These are phyloP conservation scores for Phyllosticta paracitricarpa DNA, from an alignment of 2,329 filamentous ascomycete genomes.

Conservation along the genomic window DNA sequence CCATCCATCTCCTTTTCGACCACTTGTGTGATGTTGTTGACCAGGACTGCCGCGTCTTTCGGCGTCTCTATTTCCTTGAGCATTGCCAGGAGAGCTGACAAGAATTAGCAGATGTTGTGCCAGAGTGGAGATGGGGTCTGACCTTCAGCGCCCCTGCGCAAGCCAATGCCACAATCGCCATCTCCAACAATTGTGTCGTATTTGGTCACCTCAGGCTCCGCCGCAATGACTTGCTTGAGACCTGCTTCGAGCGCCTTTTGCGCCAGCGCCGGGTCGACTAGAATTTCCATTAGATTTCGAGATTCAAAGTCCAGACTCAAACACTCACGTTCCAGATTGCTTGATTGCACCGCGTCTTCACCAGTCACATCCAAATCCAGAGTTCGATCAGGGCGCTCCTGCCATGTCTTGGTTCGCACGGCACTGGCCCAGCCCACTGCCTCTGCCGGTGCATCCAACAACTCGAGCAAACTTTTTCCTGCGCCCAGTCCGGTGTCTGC, in stretches of 20 bases:
- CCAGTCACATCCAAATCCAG: conserved; percentile 33
- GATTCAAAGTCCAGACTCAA: background rate
- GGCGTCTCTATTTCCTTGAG: conserved; percentile 34
- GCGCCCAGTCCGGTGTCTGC: conserved; percentile 48
- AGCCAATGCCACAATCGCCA: conserved; percentile 78
- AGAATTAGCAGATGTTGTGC: background rate
- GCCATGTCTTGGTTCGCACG: conserved; percentile 50
- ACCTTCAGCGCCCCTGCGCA: conserved; percentile 77
- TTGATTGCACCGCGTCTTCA: conserved; percentile 38
- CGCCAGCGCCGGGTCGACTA: conserved; percentile 42
- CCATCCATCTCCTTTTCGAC: conserved; percentile 66
- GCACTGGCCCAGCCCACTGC: conserved; percentile 58
- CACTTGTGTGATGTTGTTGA: conserved; percentile 51
- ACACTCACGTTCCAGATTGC: conserved; percentile 41
- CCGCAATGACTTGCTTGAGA: conserved; percentile 52
- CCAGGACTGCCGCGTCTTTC: conserved; percentile 49
- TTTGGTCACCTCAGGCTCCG: conserved; percentile 55
- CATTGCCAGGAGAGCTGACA: conserved; percentile 31
- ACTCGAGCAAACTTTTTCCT: conserved; percentile 53
- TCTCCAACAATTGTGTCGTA: conserved; percentile 79
- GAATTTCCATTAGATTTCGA: background rate
- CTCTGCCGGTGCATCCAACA: conserved; percentile 58
- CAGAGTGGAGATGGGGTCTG: background rate
- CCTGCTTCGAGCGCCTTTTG: conserved; percentile 45
- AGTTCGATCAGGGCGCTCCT: conserved; percentile 34